Percentiles rank a stretch among this genome's conserved stretches.
phyloP scores from a whole-genome alignment of 768 basidiomycete genomes.

The Xerocomus spinulosus region DNA sequence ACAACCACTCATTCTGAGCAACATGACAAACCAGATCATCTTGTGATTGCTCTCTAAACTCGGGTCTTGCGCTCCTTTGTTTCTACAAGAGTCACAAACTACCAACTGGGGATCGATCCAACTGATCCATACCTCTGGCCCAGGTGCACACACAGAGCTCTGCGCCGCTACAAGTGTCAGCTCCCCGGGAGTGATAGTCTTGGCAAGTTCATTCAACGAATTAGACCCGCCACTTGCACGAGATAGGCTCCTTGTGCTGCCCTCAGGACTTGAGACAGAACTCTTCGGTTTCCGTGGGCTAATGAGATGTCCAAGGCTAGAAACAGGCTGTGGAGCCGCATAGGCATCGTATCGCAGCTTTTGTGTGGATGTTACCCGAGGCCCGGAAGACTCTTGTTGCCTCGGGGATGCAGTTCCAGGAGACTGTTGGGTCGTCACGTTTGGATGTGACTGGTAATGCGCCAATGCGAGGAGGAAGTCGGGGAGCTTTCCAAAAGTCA shows the following conservation, averaged over 20 bases:
- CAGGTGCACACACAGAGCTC: conserved; percentile 6
- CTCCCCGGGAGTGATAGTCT: conserved; percentile 31
- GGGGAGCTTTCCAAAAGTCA: conserved; percentile 50
- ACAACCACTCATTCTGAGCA: not conserved
- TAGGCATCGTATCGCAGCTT: conserved; percentile 70
- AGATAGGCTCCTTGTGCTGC: conserved; percentile 31
- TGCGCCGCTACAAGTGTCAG: conserved; percentile 24
- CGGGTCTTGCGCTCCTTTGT: conserved; percentile 8
- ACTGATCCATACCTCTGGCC: conserved; percentile 21
- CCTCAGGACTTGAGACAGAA: conserved; percentile 35
- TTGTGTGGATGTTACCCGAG: conserved; percentile 32
- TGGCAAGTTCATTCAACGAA: conserved; percentile 24
- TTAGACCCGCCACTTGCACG: conserved; percentile 19
- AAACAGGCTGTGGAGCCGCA: conserved; percentile 51
- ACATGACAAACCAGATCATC: conserved; percentile 20
- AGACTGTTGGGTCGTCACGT: conserved; percentile 3
- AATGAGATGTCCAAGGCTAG: conserved; percentile 38
- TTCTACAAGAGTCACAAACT: conserved; percentile 4
- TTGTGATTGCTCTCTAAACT: not conserved
- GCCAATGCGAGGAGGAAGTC: conserved; percentile 59
- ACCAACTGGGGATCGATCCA: not conserved
- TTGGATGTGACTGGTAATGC: conserved; percentile 20
- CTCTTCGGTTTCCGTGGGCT: conserved; percentile 31
- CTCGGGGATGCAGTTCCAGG: conserved; percentile 7
- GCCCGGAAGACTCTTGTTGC: conserved; percentile 16